A percentile compares a stretch with the other conserved stretches of the same genome.
phyloP scores from a whole-genome alignment of 139 green algal genomes.

The Pycnococcus provasolii region DNA sequence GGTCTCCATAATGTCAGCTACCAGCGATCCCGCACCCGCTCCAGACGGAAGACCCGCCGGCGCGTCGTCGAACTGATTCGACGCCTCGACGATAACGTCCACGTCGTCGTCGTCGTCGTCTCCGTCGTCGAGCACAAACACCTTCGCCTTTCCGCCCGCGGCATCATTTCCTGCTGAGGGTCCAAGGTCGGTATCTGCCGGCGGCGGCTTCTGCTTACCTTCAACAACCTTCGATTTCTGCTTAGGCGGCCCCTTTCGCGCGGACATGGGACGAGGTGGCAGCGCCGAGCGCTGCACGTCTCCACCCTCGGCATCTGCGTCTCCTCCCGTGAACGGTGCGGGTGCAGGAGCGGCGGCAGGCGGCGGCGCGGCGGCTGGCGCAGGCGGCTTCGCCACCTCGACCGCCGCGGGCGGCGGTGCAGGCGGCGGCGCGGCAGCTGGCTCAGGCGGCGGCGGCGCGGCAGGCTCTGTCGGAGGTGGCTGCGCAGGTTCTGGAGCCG shows the following conservation, averaged over 20 bases:
- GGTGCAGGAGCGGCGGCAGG: no score
- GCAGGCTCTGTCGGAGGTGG: no score
- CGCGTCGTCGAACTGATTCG: conserved; percentile 5
- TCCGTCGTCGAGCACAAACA: conserved; percentile 31
- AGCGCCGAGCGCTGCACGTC: neutral
- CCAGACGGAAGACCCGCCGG: conserved; percentile 6
- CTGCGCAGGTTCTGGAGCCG: neutral
- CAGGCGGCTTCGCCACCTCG: no score
- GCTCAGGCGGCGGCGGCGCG: no score
- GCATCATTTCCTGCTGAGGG: no score
- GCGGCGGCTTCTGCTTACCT: no score
- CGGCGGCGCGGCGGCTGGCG: no score
- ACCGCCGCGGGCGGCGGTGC: no score
- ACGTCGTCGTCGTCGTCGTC: conserved; percentile 23
- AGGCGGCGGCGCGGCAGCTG: no score
- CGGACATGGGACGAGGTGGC: neutral
- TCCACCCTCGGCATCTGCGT: neutral
- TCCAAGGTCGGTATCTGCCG: no score
- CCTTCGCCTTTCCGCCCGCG: neutral
- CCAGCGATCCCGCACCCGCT: conserved; percentile 42
- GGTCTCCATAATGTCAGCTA: conserved; percentile 52
- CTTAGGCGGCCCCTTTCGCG: conserved; percentile 8
- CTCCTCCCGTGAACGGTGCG: no score
- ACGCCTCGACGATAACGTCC: conserved; percentile 42
- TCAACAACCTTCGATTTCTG: no score